These are phyloP conservation scores for Pyrenula massariospora DNA, from an alignment of 495 filamentous ascomycete species.

Conservation along the genomic window DNA sequence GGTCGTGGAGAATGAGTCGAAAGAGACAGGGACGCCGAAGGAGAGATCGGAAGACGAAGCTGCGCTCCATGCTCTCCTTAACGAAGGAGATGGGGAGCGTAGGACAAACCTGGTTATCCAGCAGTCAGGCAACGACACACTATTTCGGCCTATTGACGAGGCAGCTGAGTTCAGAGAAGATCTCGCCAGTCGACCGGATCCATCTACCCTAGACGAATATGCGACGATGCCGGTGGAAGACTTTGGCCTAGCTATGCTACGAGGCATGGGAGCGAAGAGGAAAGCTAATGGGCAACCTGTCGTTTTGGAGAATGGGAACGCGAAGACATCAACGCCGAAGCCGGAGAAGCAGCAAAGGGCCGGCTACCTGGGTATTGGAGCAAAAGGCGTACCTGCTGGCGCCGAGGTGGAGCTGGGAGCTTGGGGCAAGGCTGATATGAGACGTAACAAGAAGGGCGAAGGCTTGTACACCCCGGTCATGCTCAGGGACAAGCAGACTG, in stretches of 20 bases:
- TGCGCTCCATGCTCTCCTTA: conserved; percentile 70
- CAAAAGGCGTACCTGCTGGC: conserved; percentile 50
- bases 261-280: conserved; percentile 81
- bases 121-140: conserved; percentile 17
- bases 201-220: conserved; percentile 74
- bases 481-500: conserved; percentile 54
- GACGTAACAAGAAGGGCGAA: conserved; percentile 39
- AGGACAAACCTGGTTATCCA: conserved; percentile 51
- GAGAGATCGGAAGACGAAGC: conserved; percentile 55
- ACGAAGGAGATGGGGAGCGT: conserved; percentile 33
- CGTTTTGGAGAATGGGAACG: conserved; percentile 16
- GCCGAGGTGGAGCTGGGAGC: conserved; percentile 65
- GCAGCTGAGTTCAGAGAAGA: conserved; percentile 57
- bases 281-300: conserved; percentile 55
- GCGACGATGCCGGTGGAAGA: conserved; percentile 81
- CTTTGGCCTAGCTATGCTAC: conserved; percentile 78
- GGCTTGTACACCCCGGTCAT: conserved; percentile 55
- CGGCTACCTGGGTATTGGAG: conserved; percentile 76
- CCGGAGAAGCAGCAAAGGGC: conserved; percentile 47
- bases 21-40: conserved; percentile 12
- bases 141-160: conserved; percentile 36
- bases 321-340: conserved; percentile 31
- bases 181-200: conserved; percentile 59
- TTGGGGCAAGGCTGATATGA: conserved; percentile 59
- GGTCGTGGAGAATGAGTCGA: background rate